These are phyloP conservation scores for Microdochium trichocladiopsis DNA, from an alignment of 2,329 filamentous ascomycete genomes.

Conservation along the genomic window DNA sequence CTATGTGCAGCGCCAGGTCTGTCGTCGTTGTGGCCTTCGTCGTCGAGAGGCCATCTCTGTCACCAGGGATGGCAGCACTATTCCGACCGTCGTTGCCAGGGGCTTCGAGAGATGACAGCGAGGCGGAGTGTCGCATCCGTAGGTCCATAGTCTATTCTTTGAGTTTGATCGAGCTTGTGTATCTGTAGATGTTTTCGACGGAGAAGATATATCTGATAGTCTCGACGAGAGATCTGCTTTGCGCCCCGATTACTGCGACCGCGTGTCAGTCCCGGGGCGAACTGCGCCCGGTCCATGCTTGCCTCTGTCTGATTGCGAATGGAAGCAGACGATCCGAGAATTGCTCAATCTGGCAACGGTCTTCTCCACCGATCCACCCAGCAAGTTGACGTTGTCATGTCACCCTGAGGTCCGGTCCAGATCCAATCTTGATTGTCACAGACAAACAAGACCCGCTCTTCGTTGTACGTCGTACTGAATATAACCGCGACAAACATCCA, in stretches of 20 bases:
- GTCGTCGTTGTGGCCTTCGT: conserved; percentile 13
- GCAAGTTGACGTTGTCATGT: background rate
- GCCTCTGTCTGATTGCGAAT: too few relatives aligned
- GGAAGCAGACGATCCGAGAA: background rate
- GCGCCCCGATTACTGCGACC: background rate
- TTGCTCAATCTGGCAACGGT: background rate
- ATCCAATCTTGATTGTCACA: background rate
- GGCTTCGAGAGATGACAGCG: conserved; percentile 1
- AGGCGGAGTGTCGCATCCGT: too few relatives aligned
- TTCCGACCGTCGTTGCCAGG: conserved; percentile 8
- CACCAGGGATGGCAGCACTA: background rate
- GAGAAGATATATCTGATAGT: background rate
- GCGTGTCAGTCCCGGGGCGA: background rate
- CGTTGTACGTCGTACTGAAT: background rate
- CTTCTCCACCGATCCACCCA: background rate
- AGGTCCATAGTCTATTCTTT: background rate
- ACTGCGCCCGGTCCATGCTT: background rate
- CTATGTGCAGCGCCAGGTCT: conserved; percentile 14
- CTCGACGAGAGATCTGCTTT: background rate
- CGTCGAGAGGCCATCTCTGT: background rate
- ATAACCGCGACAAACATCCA: background rate
- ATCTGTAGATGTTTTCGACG: background rate
- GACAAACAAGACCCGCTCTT: background rate
- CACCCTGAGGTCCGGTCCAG: background rate
- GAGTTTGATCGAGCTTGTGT: background rate